These are phyloP conservation scores for Angophora floribunda DNA, from an alignment of 345 rosid species.

Conservation along the genomic window DNA sequence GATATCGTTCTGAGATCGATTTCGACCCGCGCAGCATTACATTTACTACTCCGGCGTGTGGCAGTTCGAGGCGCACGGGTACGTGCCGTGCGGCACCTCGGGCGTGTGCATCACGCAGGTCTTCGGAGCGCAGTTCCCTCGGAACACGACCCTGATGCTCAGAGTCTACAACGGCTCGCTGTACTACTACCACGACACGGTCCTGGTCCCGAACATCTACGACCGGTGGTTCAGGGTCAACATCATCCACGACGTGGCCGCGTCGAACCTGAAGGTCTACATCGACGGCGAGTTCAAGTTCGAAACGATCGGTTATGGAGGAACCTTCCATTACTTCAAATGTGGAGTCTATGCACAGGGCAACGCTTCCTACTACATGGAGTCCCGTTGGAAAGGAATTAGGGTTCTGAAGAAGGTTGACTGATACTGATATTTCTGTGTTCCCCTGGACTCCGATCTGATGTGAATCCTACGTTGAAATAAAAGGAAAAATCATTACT, in stretches of 20 bases:
- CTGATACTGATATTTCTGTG: background rate
- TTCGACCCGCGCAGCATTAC: slow-evolving; percentile 2
- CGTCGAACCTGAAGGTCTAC: slow-evolving; percentile 5
- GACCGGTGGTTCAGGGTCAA: slow-evolving; percentile 21
- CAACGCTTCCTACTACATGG: slow-evolving; percentile 17
- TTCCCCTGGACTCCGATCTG: background rate
- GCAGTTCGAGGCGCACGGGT: slow-evolving; percentile 28
- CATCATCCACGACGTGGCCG: slow-evolving; percentile 22
- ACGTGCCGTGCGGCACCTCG: slow-evolving; percentile 17
- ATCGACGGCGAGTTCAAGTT: slow-evolving; percentile 8
- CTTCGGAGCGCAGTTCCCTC: slow-evolving; percentile 12
- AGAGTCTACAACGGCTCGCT: slow-evolving; percentile 25
- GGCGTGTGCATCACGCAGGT: slow-evolving; percentile 26
- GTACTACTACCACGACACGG: slow-evolving; percentile 5
- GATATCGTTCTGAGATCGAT: background rate
- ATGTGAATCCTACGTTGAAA: background rate
- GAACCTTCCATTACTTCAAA: slow-evolving; percentile 15
- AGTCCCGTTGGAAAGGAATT: slow-evolving; percentile 26
- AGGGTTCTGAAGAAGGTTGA: slow-evolving; percentile 4
- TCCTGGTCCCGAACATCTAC: slow-evolving; percentile 8
- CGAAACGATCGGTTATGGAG: slow-evolving; percentile 12
- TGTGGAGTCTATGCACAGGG: slow-evolving; percentile 22
- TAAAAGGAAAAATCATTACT: background rate
- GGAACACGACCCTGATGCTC: slow-evolving; percentile 15
- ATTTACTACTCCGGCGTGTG: slow-evolving; percentile 22